Conservation (phyloP, 257 asterid genomes). For the Solanum neorickii region DNA sequence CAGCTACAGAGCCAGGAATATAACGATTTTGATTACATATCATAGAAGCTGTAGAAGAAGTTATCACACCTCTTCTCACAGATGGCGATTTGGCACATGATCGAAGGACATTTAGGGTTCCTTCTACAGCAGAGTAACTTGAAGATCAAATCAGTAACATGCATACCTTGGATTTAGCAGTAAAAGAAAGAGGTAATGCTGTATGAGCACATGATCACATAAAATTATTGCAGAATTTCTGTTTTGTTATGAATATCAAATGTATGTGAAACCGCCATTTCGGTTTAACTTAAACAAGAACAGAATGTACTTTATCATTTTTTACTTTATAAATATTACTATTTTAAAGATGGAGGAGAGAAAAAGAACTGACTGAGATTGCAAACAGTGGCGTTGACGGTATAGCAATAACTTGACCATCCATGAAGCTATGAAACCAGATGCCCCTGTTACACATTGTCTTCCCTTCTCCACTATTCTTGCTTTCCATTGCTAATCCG, state of each 20-base stretch:
- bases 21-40: background rate
- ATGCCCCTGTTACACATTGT: slow-evolving; percentile 61
- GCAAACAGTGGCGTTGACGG: slow-evolving; percentile 47
- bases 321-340: background rate
- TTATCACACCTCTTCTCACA: slow-evolving; percentile 32
- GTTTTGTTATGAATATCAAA: background rate
- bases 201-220: slow-evolving; percentile 15
- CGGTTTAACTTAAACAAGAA: background rate
- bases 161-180: slow-evolving; percentile 21
- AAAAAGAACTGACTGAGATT: slow-evolving; percentile 13
- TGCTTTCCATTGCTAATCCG: background rate
- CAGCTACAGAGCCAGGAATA: slow-evolving; percentile 21
- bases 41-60: slow-evolving; percentile 37
- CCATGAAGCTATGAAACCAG: slow-evolving; percentile 60
- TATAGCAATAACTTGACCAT: slow-evolving; percentile 5
- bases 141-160: background rate
- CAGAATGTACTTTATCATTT: background rate
- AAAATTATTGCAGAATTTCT: background rate
- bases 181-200: slow-evolving; percentile 34
- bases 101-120: slow-evolving; percentile 41
- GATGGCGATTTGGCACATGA: slow-evolving; percentile 23
- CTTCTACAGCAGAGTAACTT: slow-evolving; percentile 19
- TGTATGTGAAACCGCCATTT: background rate
- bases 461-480: slow-evolving; percentile 7
- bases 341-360: background rate